phyloP scores from a whole-genome alignment of 768 basidiomycete genomes.

The Amanita rimosa region DNA sequence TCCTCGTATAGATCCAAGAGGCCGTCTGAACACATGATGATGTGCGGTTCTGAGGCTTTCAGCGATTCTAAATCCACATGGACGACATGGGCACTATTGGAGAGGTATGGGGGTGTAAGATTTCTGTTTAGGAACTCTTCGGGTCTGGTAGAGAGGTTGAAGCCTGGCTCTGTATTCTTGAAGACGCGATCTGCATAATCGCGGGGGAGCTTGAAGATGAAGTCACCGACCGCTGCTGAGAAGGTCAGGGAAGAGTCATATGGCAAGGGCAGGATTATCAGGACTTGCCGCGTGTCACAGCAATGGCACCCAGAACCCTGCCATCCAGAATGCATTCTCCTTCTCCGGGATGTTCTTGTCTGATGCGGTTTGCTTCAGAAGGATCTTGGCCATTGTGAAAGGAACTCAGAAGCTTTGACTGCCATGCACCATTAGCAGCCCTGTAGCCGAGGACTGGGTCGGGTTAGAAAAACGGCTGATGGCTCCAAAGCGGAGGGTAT shows the following conservation, averaged over 20 bases:
- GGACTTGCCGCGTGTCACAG: conserved; percentile 40
- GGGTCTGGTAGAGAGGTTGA: conserved; percentile 22
- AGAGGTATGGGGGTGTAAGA: conserved; percentile 43
- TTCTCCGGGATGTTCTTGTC: conserved; percentile 36
- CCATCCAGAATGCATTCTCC: conserved; percentile 28
- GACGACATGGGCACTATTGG: conserved; percentile 28
- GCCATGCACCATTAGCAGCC: conserved; percentile 22
- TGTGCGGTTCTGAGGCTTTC: conserved; percentile 16
- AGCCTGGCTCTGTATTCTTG: conserved; percentile 26
- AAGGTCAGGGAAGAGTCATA: not conserved
- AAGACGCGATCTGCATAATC: conserved; percentile 37
- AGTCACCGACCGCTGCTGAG: conserved; percentile 39
- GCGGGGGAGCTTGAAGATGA: conserved; percentile 39
- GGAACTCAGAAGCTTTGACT: conserved; percentile 26
- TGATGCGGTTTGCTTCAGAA: conserved; percentile 28
- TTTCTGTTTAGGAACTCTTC: conserved; percentile 33
- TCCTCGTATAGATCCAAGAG: conserved; percentile 33
- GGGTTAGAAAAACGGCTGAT: not conserved
- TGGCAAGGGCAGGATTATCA: not conserved
- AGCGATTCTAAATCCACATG: conserved; percentile 23
- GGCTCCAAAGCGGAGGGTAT: not conserved
- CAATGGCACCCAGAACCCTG: conserved; percentile 43
- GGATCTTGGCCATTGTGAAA: conserved; percentile 39
- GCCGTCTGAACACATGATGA: conserved; percentile 45
- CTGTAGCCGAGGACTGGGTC: conserved; percentile 30